Evolutionary conservation across 2,329 filamentous ascomycete genomes (phyloP).

Genomic region (Cladosporium sp.): DNA sequence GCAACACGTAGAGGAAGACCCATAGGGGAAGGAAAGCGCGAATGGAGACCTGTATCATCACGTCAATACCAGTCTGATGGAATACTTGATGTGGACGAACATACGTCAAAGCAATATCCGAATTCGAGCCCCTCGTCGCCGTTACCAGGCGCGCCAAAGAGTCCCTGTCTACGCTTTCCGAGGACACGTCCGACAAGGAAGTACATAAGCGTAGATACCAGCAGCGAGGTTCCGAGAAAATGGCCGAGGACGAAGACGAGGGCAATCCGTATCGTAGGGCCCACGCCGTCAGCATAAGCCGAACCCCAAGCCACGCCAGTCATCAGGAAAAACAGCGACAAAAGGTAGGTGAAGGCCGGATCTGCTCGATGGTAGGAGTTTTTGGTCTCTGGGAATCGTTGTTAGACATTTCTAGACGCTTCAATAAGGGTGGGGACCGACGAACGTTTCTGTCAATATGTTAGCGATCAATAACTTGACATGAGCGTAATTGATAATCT

Average conservation of each 20-base stretch:
- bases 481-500: not conserved
- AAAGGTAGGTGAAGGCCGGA: conserved; percentile 63
- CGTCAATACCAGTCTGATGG: conserved; percentile 3
- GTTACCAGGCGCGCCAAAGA: conserved; percentile 52
- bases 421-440: not conserved
- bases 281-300: conserved; percentile 43
- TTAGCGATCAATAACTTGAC: not conserved
- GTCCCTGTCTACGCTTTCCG: conserved; percentile 49
- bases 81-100: conserved; percentile 15
- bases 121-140: conserved; percentile 56
- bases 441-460: conserved; percentile 26
- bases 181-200: conserved; percentile 58
- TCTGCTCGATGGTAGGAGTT: conserved; percentile 65
- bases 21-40: conserved; percentile 63
- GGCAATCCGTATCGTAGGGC: conserved; percentile 38
- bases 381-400: conserved; percentile 48
- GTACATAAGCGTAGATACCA: conserved; percentile 57
- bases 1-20: conserved; percentile 60
- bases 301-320: conserved; percentile 55
- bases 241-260: conserved; percentile 50
- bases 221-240: conserved; percentile 54
- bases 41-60: conserved; percentile 48
- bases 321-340: conserved; percentile 56
- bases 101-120: conserved; percentile 64
- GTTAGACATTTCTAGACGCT: not conserved